phyloP scores from a whole-genome alignment of 768 basidiomycete genomes.

The Russula abietina region DNA sequence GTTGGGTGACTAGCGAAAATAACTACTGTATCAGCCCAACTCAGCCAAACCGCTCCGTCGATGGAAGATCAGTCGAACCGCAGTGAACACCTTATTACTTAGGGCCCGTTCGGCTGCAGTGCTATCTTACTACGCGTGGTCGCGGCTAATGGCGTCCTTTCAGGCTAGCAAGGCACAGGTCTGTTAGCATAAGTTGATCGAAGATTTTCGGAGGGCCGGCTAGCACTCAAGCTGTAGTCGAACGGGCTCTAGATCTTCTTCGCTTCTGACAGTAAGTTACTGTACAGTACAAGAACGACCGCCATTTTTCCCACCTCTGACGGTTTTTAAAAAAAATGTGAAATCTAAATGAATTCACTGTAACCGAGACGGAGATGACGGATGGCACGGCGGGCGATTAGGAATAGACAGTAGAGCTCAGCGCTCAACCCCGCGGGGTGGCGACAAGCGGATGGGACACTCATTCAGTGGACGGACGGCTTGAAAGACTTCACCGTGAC shows the following conservation, averaged over 20 bases:
- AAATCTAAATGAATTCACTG: not conserved
- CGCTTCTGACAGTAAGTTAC: too few species aligned
- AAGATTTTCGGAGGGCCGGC: too few species aligned
- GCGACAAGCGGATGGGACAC: not conserved
- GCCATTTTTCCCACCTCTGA: too few species aligned
- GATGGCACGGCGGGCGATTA: not conserved
- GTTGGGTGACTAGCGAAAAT: not conserved
- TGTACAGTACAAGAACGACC: too few species aligned
- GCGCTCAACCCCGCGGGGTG: not conserved
- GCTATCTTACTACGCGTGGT: too few species aligned
- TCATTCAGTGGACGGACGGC: not conserved
- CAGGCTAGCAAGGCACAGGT: too few species aligned
- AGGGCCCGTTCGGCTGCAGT: too few species aligned
- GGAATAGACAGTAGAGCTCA: not conserved
- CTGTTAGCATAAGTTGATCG: too few species aligned
- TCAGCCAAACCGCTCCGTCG: not conserved
- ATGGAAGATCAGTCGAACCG: not conserved
- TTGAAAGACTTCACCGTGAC: not conserved
- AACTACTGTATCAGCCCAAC: not conserved
- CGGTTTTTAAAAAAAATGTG: not conserved
- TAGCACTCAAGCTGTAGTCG: too few species aligned
- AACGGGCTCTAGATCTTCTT: too few species aligned
- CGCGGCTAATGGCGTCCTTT: too few species aligned
- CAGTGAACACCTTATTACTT: not conserved
- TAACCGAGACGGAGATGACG: not conserved